phyloP scores from a whole-genome alignment of 176 grass and related monocot genomes.

The Puya raimondii region DNA sequence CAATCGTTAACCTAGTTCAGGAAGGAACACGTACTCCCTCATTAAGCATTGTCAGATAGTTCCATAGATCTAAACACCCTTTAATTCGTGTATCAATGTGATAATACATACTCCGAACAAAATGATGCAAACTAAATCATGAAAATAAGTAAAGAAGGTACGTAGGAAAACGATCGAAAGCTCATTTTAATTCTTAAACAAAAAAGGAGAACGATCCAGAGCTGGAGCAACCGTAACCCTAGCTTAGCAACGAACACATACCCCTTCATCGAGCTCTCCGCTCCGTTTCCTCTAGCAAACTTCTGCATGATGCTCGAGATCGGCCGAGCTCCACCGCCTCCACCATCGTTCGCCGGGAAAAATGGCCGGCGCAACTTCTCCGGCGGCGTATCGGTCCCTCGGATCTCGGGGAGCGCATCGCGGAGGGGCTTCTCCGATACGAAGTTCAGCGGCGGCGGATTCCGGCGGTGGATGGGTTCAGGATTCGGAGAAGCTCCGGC shows the following conservation, averaged over 20 bases:
- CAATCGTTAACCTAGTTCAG: no score
- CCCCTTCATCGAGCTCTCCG: slow-evolving; percentile 8
- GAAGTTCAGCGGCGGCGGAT: neutral
- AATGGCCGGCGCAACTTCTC: slow-evolving; percentile 42
- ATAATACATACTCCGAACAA: no score
- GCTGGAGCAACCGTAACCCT: slow-evolving; percentile 24
- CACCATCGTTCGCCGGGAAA: slow-evolving; percentile 3
- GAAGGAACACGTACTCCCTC: no score
- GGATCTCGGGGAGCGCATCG: slow-evolving; percentile 15
- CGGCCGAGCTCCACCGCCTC: slow-evolving; percentile 10
- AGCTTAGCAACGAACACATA: slow-evolving; percentile 9
- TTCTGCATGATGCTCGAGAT: slow-evolving; percentile 60
- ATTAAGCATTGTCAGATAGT: no score
- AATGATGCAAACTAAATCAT: no score
- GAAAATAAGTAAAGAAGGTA: no score
- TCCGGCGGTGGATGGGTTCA: neutral
- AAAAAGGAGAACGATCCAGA: neutral
- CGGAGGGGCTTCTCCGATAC: neutral
- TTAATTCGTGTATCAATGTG: no score
- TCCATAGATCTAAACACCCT: no score
- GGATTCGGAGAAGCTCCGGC: neutral
- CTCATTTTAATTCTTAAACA: neutral
- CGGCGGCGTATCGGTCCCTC: slow-evolving; percentile 40
- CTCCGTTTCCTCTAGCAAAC: slow-evolving; percentile 23
- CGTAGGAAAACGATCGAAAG: neutral